These are phyloP conservation scores for Agrocybe pediades DNA, from an alignment of 768 basidiomycete species.

Conservation along the genomic window DNA sequence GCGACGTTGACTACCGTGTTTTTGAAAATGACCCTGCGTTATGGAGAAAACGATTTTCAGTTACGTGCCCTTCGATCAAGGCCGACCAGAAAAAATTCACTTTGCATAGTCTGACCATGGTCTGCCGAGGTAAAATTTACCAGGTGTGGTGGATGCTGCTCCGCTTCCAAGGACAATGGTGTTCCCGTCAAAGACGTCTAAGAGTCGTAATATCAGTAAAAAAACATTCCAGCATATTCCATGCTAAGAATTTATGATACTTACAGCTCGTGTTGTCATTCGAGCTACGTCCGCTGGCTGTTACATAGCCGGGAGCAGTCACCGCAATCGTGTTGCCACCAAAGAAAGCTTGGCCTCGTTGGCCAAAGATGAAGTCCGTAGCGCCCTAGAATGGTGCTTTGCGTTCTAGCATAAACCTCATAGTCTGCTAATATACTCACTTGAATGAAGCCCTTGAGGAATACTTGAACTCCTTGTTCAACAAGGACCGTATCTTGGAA, in stretches of 20 bases:
- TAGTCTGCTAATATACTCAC: conserved; percentile 18
- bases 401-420: not conserved
- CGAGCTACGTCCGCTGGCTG: conserved; percentile 48
- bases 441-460: conserved; percentile 48
- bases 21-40: conserved; percentile 47
- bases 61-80: not conserved
- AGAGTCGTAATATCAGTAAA: not conserved
- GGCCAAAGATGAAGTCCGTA: conserved; percentile 54
- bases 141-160: conserved; percentile 36
- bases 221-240: too few species aligned
- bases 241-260: conserved; percentile 10
- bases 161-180: conserved; percentile 42
- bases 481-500: conserved; percentile 51
- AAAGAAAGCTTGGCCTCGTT: conserved; percentile 44
- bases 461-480: conserved; percentile 51
- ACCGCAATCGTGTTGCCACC: conserved; percentile 50
- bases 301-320: conserved; percentile 44
- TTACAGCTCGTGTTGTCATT: conserved; percentile 48
- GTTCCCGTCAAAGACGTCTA: conserved; percentile 47
- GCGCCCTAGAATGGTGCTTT: conserved; percentile 36
- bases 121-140: conserved; percentile 44
- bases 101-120: conserved; percentile 53
- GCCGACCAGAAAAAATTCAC: conserved; percentile 24
- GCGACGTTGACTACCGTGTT: conserved; percentile 43
- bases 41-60: not conserved